Conservation (phyloP, 1,139 yeast genomes). For the Magnusiomyces sp. region DNA sequence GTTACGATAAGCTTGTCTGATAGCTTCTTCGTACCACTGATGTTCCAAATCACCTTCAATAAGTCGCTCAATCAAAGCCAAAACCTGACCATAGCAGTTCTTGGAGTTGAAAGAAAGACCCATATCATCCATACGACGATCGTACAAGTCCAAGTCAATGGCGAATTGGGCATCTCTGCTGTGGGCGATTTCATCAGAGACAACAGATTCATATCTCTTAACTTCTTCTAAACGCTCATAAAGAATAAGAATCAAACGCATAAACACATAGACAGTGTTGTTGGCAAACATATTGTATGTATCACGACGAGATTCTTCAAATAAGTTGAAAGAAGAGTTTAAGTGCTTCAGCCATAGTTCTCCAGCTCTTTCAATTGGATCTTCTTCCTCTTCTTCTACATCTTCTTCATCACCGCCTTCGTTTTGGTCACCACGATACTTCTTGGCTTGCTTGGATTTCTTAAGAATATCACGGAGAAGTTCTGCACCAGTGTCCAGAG, state of each 20-base stretch:
- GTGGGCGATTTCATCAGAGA: constrained; percentile 52
- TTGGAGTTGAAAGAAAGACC: constrained; percentile 68
- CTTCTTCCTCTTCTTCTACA: constrained; percentile 34
- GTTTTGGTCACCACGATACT: constrained; percentile 16
- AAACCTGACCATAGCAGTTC: constrained; percentile 67
- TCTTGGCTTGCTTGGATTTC: constrained; percentile 40
- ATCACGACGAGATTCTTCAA: constrained; percentile 16
- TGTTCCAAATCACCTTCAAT: constrained; percentile 91
- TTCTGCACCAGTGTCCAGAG: constrained; percentile 28
- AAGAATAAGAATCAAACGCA: constrained; percentile 76
- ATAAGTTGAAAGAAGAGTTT: constrained; percentile 10
- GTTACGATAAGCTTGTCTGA: constrained; percentile 92
- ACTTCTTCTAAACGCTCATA: constrained; percentile 75
- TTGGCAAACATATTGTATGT: constrained; percentile 79
- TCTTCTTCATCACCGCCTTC: constrained; percentile 27
- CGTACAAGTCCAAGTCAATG: constrained; percentile 71
- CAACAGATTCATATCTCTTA: constrained; percentile 56
- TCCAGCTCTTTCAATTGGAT: constrained; percentile 52
- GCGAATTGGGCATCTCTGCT: constrained; percentile 77
- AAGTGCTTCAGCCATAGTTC: constrained; percentile 51
- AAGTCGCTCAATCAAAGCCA: constrained; percentile 61
- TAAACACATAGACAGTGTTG: constrained; percentile 83
- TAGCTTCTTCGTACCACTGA: constrained; percentile 89
- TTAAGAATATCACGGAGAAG: constrained; percentile 63
- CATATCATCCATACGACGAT: constrained; percentile 72